Conservation (phyloP, 306 rosid species). For the Albizia julibrissin region DNA sequence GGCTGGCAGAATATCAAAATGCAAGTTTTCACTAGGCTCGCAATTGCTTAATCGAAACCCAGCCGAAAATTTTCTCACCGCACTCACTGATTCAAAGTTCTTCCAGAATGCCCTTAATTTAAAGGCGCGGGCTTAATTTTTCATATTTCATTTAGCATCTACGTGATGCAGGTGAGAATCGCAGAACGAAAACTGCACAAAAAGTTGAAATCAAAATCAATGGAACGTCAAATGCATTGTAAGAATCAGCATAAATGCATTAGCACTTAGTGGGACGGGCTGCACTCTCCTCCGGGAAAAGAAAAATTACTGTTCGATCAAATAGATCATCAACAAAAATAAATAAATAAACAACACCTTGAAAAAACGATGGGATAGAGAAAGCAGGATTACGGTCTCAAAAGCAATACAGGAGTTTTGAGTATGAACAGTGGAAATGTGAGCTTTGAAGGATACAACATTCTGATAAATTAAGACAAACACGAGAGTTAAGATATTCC, state of each 20-base stretch:
- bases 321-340: slow-evolving; percentile 1
- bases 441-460: not conserved
- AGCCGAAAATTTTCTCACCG: slow-evolving; percentile 37
- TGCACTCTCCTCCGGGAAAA: slow-evolving; percentile 31
- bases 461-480: not conserved
- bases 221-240: slow-evolving; percentile 27
- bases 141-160: slow-evolving; percentile 27
- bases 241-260: slow-evolving; percentile 20
- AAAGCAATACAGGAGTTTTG: not conserved
- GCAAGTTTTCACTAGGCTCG: slow-evolving; percentile 1
- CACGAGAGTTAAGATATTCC: slow-evolving; percentile 3
- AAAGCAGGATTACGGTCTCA: not conserved
- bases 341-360: not conserved
- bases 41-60: slow-evolving; percentile 28
- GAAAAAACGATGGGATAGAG: not conserved
- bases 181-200: slow-evolving; percentile 35
- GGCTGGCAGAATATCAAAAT: slow-evolving; percentile 17
- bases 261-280: not conserved
- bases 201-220: slow-evolving; percentile 27
- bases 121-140: slow-evolving; percentile 20
- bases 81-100: slow-evolving; percentile 33
- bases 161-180: slow-evolving; percentile 22
- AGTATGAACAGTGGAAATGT: slow-evolving; percentile 6
- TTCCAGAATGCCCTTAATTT: slow-evolving; percentile 17
- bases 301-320: slow-evolving; percentile 15